Percentiles rank a stretch among this genome's conserved stretches.
Conservation (phyloP, 1,284 basidiomycete species). For the Singerocomus inundabilis region DNA sequence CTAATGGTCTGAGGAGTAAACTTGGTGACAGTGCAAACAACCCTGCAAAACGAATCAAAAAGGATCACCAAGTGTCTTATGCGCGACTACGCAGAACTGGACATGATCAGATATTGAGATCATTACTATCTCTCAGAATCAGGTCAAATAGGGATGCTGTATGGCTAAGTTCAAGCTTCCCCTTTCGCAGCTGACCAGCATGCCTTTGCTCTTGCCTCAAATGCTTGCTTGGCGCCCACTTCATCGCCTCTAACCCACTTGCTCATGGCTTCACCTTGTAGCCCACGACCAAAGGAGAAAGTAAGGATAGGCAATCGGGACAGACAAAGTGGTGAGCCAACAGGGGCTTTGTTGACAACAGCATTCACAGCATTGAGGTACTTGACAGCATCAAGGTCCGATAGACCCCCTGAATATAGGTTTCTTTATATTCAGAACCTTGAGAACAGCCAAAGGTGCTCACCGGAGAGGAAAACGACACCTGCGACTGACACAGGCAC, state of each 20-base stretch:
- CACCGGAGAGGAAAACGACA: constrained; percentile 51
- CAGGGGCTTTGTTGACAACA: constrained; percentile 35
- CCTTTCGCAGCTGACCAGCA: constrained; percentile 43
- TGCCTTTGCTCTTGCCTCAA: constrained; percentile 42
- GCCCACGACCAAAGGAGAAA: constrained; percentile 50
- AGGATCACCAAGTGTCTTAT: not conserved
- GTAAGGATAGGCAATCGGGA: constrained; percentile 42
- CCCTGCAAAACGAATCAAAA: not conserved
- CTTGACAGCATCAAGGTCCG: constrained; percentile 36
- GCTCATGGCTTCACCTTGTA: constrained; percentile 49
- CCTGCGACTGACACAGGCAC: constrained; percentile 49
- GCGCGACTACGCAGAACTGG: not conserved
- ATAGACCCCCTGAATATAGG: constrained; percentile 40
- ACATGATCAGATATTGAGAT: not conserved
- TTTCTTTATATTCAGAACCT: not conserved
- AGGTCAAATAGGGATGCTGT: not conserved
- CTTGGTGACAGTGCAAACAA: not conserved
- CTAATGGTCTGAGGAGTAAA: not conserved
- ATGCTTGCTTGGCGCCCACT: constrained; percentile 37
- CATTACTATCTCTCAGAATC: constrained; percentile 2
- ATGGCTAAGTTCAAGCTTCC: constrained; percentile 5
- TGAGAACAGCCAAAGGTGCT: constrained; percentile 5
- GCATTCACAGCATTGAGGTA: constrained; percentile 42
- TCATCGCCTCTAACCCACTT: constrained; percentile 45
- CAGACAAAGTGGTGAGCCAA: constrained; percentile 30